Evolutionary conservation across 805 yeast genomes (phyloP), one percentile per base, ranked within the genome.

Genomic region (Saccharomycopsis schoenii): DNA sequence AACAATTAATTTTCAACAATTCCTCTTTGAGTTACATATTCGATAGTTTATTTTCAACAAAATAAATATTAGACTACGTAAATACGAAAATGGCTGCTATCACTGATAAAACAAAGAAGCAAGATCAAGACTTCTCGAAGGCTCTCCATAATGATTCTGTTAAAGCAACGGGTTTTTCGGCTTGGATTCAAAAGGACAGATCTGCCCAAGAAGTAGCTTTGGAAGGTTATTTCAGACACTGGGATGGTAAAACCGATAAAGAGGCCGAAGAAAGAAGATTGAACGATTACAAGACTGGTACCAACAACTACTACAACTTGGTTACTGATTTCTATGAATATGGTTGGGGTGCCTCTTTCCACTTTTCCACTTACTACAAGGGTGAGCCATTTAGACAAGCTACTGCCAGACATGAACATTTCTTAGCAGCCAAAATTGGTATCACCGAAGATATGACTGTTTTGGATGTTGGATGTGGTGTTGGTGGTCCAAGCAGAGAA

Each of bases 331-430:
- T 94, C 70, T 94, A 94, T 80, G 99, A 94, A 77, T 93, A 94
- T 75, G 99, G 99, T 58, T 94, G 99, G 99, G 99, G 99, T 66
- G 82, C 97, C 17, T 89, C 97, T 15, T 94, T 94, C 89, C 99
- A 94, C 75, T 94, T 94, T 75, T 89, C 96, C 51, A 85, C 97
- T 69, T 94, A 86, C 78, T 93, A 89, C 79, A 80, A 79, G 71
- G 97, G 97, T 65, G 99, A 94, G 77, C 84, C 94, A 24, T 94
- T 94, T 78, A 77, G 83, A 70, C 98, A 93, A 75, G 96, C 97
- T 52, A 85, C 89, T 67, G 98, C 98, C 43, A 86, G 96, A 79
- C 99, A 93, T 74, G 99, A 93, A 78, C 98, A 94, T 76, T 94
- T 82, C 75, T 78, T 93, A 67, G 99, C 99, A 51, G 77, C 80